Base-by-base conservation (phyloP, 768 basidiomycete species). In the Termitomyces sp. region DNA sequence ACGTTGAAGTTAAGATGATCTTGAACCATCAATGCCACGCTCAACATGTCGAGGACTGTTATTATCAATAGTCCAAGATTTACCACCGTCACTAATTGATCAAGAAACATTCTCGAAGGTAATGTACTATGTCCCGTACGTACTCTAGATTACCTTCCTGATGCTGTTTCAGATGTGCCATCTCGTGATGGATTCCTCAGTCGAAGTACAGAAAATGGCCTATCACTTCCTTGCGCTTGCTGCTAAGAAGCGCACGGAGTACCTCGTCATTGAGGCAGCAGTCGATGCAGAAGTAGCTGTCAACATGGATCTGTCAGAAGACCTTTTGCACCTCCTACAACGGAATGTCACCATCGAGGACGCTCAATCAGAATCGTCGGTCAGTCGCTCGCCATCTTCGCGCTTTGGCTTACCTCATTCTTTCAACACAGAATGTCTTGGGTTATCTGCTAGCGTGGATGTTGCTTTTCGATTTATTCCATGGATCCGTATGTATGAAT, bases 361-460 rank as follows among this genome's bases (percentile, higher is more conserved):
- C 9, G 58, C 63, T 1, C 77, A 78, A 37, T 66, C 72, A 2
- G 70, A 75, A 2, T 74, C 76, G 52, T 70, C 76, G 62, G 76
- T 82, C 57, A 51, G 72, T 30, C 34, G 31, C 9, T 7, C 27
- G 7, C 31, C 22, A 7, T 11, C 45, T 13, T 22, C 11, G 1
- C 18, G 6, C n/a, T 55, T 13, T 33, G 27, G 24, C 13, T 24
- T 12, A n/a, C 22, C 36, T 39, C 27, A 52, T 44, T 31, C 15
- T 48, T 58, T 58, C 33, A 31, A 48, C 62, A 71, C 48, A 79
- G 78, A 77, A 75, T 51, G 67, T 81, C 2, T 85, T 91, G 61
- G 85, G 87, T 4, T 82, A 84, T 61, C 73, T 97, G n/a, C 79
- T 97, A 9, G 83, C 81, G 2, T 97, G 94, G 95, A 91, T 95